Evolutionary conservation across 2,329 filamentous ascomycete species (phyloP).

Genomic region (Grosmannia clavigera): DNA sequence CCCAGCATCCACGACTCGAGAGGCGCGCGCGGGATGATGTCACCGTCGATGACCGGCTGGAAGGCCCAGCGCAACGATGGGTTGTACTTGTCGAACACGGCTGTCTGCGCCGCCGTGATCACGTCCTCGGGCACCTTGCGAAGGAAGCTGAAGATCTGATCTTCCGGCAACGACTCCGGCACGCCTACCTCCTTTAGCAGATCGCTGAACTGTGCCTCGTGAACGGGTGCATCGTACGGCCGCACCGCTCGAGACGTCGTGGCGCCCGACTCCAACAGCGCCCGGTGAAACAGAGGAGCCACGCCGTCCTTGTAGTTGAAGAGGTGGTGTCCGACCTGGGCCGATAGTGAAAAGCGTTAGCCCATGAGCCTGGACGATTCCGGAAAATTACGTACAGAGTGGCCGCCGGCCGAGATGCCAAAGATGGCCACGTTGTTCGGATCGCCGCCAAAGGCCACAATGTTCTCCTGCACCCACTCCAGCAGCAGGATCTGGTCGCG

Average conservation of each 20-base stretch:
- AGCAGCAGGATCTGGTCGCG: constrained; percentile 37
- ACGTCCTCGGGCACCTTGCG: constrained; percentile 19
- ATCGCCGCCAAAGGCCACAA: constrained; percentile 39
- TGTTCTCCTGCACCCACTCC: constrained; percentile 44
- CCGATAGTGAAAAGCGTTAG: not conserved
- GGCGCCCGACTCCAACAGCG: constrained; percentile 27
- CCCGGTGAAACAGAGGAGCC: constrained; percentile 22
- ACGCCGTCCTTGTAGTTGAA: constrained; percentile 26
- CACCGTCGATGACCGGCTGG: constrained; percentile 37
- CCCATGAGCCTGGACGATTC: not conserved
- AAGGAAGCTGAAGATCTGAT: constrained; percentile 33
- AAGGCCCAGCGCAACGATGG: constrained; percentile 32
- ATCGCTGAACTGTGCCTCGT: constrained; percentile 35
- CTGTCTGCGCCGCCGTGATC: constrained; percentile 21
- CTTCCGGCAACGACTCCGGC: constrained; percentile 27
- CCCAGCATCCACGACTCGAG: constrained; percentile 16
- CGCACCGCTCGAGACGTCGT: constrained; percentile 27
- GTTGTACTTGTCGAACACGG: constrained; percentile 22
- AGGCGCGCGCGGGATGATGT: constrained; percentile 17
- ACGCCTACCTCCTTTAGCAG: constrained; percentile 34
- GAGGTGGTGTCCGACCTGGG: constrained; percentile 43
- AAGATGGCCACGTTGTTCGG: constrained; percentile 33
- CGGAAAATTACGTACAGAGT: constrained; percentile 24
- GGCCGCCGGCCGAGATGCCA: constrained; percentile 37
- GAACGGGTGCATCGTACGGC: constrained; percentile 29